Evolutionary conservation across 2,329 filamentous ascomycete genomes (phyloP), one percentile per base, ranked within the genome.

Genomic region (Alternaria postmessia): DNA sequence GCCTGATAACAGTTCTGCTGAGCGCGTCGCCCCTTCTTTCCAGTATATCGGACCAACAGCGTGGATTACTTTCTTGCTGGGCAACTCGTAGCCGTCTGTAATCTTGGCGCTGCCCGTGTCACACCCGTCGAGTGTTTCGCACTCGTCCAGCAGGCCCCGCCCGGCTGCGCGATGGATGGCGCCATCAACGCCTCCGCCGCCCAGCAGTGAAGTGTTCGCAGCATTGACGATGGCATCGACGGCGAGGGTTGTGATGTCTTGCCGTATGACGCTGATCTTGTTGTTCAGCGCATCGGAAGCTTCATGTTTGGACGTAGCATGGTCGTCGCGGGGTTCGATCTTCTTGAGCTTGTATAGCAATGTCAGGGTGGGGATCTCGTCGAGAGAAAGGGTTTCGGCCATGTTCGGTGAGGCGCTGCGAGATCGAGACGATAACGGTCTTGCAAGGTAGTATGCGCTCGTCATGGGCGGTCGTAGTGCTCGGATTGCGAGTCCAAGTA

Each of bases 201-300:
- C 93, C 0, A 91, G 84, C 0, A 98, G 87, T 2, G 85, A 85
- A 9, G 79, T 80, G 78, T 98, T 98, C 44, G 95, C 94, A 1
- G 95, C 94, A 77, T 98, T 98, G 77, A 98, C 94, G 68, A 97
- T 95, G 65, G 91, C 90, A 73, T 93, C 92, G 46, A 93, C 85
- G 32, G 84, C 77, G 4, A 98, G 86, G 14, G 84, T 88, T 14
- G 94, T 97, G 78, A 98, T 96, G 77, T 97, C 93, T 68, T 88
- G 87, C 57, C 87, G 86, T 66, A 93, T 84, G 38, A 94, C 81
- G 46, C 86, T 87, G 70, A 97, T 84, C 64, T 87, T 88, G 74
- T 87, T 80, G 81, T 96, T 96, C 80, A 65, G 69, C 11, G 61
- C 32, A 18, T 68, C 61, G 3, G 67, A 71, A 5, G 75, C 63